Evolutionary conservation across 495 filamentous ascomycete genomes (phyloP).

Genomic region (Elasticomyces elasticus): DNA sequence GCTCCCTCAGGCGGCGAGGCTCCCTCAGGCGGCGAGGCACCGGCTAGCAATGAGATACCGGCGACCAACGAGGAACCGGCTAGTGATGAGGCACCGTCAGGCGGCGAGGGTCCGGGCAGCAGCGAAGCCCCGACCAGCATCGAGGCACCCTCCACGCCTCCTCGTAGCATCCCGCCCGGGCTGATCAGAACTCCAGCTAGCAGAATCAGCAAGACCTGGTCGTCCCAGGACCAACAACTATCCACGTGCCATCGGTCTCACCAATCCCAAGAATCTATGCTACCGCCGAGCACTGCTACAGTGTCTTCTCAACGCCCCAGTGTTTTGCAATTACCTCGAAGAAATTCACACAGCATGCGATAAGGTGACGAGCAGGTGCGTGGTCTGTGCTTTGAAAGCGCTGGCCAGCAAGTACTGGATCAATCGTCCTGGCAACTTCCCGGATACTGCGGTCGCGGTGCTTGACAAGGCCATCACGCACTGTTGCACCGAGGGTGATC

Average conservation of each 20-base stretch:
- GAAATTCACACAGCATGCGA: not conserved
- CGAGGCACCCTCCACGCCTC: no score
- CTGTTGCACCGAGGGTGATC: not conserved
- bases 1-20: no score
- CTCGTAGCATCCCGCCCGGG: no score
- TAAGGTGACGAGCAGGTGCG: not conserved
- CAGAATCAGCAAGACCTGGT: not conserved
- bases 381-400: not conserved
- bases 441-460: not conserved
- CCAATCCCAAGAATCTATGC: not conserved
- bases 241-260: not conserved
- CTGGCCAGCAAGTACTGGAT: slow-evolving; percentile 1
- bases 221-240: not conserved
- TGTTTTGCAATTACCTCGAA: slow-evolving; percentile 6
- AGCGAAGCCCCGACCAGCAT: no score
- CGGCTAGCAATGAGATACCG: no score
- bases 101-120: no score
- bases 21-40: no score
- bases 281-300: not conserved
- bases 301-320: not conserved
- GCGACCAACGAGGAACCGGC: no score
- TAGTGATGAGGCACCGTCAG: no score
- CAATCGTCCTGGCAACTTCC: not conserved
- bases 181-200: not conserved
- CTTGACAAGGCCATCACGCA: not conserved